Conservation (phyloP, 2,329 filamentous ascomycete genomes). For the Aureobasidium leucospermi region DNA sequence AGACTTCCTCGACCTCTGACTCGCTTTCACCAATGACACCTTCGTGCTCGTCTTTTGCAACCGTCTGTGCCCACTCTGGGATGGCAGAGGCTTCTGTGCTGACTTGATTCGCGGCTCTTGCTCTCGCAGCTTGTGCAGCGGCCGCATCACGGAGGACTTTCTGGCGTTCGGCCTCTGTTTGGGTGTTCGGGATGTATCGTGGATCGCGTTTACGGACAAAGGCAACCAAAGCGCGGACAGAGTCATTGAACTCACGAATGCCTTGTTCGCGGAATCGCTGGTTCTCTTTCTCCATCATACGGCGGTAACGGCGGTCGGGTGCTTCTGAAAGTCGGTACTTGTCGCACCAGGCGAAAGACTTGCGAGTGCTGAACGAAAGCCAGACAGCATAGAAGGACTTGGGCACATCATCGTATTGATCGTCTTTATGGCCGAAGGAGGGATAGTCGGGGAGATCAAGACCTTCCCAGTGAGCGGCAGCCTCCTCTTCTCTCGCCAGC, state of each 20-base stretch:
- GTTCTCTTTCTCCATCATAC: constrained; percentile 94
- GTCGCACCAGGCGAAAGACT: constrained; percentile 86
- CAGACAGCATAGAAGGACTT: constrained; percentile 75
- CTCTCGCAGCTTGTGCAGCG: constrained; percentile 74
- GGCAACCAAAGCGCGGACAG: constrained; percentile 74
- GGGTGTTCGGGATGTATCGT: constrained; percentile 67
- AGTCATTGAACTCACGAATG: constrained; percentile 83
- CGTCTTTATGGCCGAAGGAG: constrained; percentile 69
- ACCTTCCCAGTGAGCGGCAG: constrained; percentile 63
- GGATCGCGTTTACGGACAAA: constrained; percentile 91
- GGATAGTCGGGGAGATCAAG: constrained; percentile 62
- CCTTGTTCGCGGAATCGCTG: constrained; percentile 74
- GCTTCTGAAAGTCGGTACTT: constrained; percentile 76
- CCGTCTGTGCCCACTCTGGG: constrained; percentile 67
- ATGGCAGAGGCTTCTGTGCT: constrained; percentile 56
- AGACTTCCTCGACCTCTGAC: constrained; percentile 41
- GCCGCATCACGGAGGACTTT: constrained; percentile 69
- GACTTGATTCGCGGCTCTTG: constrained; percentile 72
- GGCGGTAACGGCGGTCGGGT: constrained; percentile 72
- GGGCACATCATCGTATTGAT: constrained; percentile 68
- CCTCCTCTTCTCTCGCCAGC: constrained; percentile 71
- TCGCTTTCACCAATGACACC: constrained; percentile 44
- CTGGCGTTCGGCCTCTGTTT: constrained; percentile 74
- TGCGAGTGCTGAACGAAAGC: constrained; percentile 74
- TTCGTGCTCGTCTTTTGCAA: constrained; percentile 46